Evolutionary conservation across 2,329 filamentous ascomycete species (phyloP), one percentile per base, ranked within the genome.

Genomic region (Paramyrothecium sp.): DNA sequence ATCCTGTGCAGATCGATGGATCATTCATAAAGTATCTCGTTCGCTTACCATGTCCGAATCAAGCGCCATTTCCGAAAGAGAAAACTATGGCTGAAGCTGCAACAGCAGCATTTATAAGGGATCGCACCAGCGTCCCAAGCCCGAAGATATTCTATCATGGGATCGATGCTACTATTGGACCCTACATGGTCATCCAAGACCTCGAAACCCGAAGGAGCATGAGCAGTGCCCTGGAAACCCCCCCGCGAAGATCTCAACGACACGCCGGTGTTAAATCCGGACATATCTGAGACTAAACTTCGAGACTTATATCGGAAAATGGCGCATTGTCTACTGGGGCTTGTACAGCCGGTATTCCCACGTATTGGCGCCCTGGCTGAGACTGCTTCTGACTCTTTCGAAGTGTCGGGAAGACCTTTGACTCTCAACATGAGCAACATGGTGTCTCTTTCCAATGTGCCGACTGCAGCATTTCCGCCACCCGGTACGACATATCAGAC

Each of bases 381-480:
- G 53, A 49, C 59, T 1, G 57, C 62, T 3, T 55, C 64, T 8
- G 63, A 65, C 8, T 60, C 23, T 2, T 72, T 67, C 62, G 55
- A 62, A 23, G 68, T 75, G 3, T 58, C 47, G 10, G 61, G 64
- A 26, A 65, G 74, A n/a, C 76, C 76, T 3, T 55, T 80, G 3
- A 75, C 73, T 3, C 66, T 70, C 2, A 76, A 76, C 55, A 78
- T 81, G 74, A 78, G 71, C 54, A 69, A 77, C 17, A 65, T 75
- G 56, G 46, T 73, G 33, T 61, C 56, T 3, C 54, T 67, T 2
- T 56, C 62, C 19, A 67, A 69, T 13, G 63, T 71, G 34, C 66
- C 67, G 2, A 30, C 13, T 2, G 30, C 33, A 1, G 50, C 67
- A 2, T 53, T 71, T 3, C 66, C 67, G 1, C n/a, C 62, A 2